phyloP scores from a whole-genome alignment of 2,329 filamentous ascomycete species.

The Neonectria sp. region DNA sequence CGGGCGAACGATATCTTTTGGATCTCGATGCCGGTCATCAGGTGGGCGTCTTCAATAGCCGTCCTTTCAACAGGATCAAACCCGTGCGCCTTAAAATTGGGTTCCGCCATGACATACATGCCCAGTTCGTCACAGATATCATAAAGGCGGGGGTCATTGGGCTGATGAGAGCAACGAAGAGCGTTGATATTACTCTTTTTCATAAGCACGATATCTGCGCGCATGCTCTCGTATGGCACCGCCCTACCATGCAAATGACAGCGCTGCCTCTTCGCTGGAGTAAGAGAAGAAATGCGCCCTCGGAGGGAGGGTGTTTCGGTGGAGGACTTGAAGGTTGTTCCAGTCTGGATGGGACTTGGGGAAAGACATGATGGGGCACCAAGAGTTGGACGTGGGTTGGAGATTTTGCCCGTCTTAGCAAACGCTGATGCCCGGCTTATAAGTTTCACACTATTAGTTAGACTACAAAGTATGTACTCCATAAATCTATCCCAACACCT shows the following conservation, averaged over 20 bases:
- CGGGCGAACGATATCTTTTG: background rate
- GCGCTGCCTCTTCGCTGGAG: background rate
- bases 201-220: conserved; percentile 73
- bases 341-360: conserved; percentile 49
- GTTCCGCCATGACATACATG: conserved; percentile 73
- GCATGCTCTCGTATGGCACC: conserved; percentile 65
- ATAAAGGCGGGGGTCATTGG: conserved; percentile 72
- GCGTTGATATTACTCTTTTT: conserved; percentile 80
- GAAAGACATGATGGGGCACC: background rate
- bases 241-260: conserved; percentile 65
- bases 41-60: background rate
- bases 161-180: conserved; percentile 77
- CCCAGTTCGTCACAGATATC: conserved; percentile 74
- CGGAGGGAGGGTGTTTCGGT: conserved; percentile 34
- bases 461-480: too few species aligned
- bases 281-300: conserved; percentile 27
- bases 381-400: background rate
- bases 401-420: too few species aligned
- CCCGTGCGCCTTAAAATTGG: conserved; percentile 68
- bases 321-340: conserved; percentile 33
- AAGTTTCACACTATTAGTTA: too few species aligned
- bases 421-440: too few species aligned
- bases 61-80: conserved; percentile 51
- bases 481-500: too few species aligned
- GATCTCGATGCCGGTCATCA: background rate